phyloP scores from a whole-genome alignment of 176 grass and related monocot genomes.

The Hordeum marinum region DNA sequence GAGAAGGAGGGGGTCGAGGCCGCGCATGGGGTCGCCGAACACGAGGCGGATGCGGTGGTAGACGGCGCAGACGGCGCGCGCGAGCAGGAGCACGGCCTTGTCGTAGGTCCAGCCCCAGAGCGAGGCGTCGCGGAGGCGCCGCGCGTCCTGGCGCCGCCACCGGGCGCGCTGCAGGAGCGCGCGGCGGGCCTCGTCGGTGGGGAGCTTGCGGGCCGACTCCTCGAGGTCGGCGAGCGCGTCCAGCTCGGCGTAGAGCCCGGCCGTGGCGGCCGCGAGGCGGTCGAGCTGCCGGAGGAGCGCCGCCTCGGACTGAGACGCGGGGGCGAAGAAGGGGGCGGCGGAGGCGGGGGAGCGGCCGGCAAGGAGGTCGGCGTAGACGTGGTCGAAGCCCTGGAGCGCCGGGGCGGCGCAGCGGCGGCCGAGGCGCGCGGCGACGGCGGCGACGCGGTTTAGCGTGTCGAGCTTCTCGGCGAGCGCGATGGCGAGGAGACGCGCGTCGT shows the following conservation, averaged over 20 bases:
- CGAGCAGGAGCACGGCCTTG: conserved; percentile 73
- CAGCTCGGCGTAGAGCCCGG: conserved; percentile 71
- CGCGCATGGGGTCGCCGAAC: conserved; percentile 66
- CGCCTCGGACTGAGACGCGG: conserved; percentile 27
- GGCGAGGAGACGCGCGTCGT: conserved; percentile 70
- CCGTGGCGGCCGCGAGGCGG: conserved; percentile 64
- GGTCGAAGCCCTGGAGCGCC: conserved; percentile 71
- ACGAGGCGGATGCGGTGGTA: conserved; percentile 64
- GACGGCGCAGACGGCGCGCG: conserved; percentile 67
- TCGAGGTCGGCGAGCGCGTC: conserved; percentile 75
- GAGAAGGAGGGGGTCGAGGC: conserved; percentile 37
- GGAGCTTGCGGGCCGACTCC: conserved; percentile 66
- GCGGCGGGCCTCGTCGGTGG: conserved; percentile 59
- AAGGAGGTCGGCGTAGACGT: conserved; percentile 92
- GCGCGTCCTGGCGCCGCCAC: conserved; percentile 68
- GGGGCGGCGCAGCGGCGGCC: conserved; percentile 68
- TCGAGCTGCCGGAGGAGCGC: conserved; percentile 82
- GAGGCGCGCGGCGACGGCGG: conserved; percentile 63
- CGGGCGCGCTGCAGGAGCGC: conserved; percentile 70
- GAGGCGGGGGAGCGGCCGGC: conserved; percentile 45
- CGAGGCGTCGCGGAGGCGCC: conserved; percentile 63
- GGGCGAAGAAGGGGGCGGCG: conserved; percentile 19
- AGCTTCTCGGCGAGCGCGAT: conserved; percentile 90
- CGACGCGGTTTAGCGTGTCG: conserved; percentile 79
- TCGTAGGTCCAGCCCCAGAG: conserved; percentile 92